Base-by-base conservation (phyloP, 2,329 filamentous ascomycete species). In the Aspergillus sojae region DNA sequence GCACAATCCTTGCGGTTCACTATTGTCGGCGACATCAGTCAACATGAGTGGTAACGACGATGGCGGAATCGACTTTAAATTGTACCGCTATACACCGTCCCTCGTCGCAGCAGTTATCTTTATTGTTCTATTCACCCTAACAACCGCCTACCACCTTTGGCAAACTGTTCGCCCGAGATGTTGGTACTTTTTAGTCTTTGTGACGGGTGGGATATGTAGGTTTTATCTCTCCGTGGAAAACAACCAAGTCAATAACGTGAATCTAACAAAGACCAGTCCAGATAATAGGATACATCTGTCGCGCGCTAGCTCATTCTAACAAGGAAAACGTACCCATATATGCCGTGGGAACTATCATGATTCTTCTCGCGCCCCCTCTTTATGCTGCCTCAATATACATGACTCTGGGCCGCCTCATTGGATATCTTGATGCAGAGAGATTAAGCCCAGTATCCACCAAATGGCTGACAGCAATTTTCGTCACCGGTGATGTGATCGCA, bases 91-190 rank as follows among this genome's bases (percentile, higher is more conserved):
- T 65, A 75, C 73, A 11, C 75, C 85, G 0, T 83, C 81, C 0
- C 60, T 85, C 0, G 72, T 78, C 0, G 82, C 78, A 0, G 84
- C 82, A 1, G 70, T 81, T 21, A 72, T 83, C 5, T 84, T 85
- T 63, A 71, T 76, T 11, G 64, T 80, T 30, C 70, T 87, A 1
- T 86, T 86, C 68, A 59, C 69, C 23, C 54, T 79, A 6, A 69
- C 80, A 6, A 83, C 84, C 2, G 56, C 69, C 0, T 66, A 71
- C 1, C 84, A 86, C 64, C 65, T 68, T 1, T 82, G 73, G 63
- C 78, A 79, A 30, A 75, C 84, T 48, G 68, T 78, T 23, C 79
- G 74, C 30, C 78, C 78, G 2, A 74, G 78, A 39, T 80, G 79
- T 12, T 85, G 82, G 79, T 86, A 83, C 67, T 84, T 84, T 46